Percentiles rank a stretch among this genome's conserved stretches.
Conservation (phyloP, 2,329 filamentous ascomycete species). For the Hypoxylon sp. region DNA sequence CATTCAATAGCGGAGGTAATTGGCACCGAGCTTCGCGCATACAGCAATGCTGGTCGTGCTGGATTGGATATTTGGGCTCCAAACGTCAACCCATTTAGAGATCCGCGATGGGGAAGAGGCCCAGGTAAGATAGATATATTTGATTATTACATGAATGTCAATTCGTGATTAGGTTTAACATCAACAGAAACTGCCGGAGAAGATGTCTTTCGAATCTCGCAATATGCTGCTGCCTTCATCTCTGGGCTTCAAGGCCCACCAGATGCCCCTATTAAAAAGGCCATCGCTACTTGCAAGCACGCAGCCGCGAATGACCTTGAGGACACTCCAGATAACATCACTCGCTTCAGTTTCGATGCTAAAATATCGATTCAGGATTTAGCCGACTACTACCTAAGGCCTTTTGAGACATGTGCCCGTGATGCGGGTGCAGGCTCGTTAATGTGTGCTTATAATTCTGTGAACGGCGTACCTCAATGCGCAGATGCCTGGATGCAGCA, state of each 20-base stretch:
- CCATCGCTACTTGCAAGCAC: slow-evolving; percentile 20
- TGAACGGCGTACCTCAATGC: slow-evolving; percentile 13
- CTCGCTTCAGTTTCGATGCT: slow-evolving; percentile 16
- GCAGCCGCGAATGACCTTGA: slow-evolving; percentile 8
- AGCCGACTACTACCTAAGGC: slow-evolving; percentile 11
- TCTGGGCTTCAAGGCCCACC: slow-evolving; percentile 4
- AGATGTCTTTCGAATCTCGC: slow-evolving; percentile 6
- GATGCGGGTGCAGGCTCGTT: slow-evolving; percentile 11
- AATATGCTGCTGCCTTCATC: slow-evolving; percentile 6
- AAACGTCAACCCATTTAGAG: slow-evolving; percentile 12
- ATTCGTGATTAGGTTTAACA: not conserved
- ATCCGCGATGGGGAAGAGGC: slow-evolving; percentile 19
- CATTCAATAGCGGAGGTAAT: slow-evolving; percentile 5
- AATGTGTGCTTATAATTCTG: slow-evolving; percentile 18
- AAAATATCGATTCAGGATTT: slow-evolving; percentile 8
- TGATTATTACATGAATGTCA: not conserved
- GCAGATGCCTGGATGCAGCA: slow-evolving; percentile 9
- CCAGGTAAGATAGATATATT: slow-evolving; percentile 10
- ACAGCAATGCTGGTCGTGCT: slow-evolving; percentile 6
- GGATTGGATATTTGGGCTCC: slow-evolving; percentile 15
- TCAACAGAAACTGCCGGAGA: slow-evolving; percentile 13
- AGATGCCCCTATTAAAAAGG: slow-evolving; percentile 3
- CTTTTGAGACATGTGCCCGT: slow-evolving; percentile 12
- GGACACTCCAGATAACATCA: slow-evolving; percentile 3
- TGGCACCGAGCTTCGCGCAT: slow-evolving; percentile 15